Conservation (phyloP, 164 flowering plant species). For the Protea cynaroides region DNA sequence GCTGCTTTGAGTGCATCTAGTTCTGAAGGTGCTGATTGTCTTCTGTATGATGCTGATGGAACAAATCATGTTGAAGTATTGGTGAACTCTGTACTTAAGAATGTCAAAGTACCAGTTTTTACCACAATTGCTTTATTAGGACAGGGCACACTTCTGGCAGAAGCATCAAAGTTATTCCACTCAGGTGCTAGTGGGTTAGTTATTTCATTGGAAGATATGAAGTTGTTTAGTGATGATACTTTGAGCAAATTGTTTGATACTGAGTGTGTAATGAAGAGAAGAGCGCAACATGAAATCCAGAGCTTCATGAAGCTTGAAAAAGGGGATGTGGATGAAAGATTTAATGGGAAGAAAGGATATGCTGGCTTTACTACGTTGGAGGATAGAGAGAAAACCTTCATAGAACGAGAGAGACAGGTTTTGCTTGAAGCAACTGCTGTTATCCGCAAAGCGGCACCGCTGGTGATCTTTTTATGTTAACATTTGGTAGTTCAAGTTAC, state of each 20-base stretch:
- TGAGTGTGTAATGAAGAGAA: conserved; percentile 15
- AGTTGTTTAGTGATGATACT: conserved; percentile 33
- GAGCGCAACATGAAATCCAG: conserved; percentile 17
- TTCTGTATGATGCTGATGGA: conserved; percentile 30
- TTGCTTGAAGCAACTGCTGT: conserved; percentile 57
- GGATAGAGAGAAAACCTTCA: conserved; percentile 56
- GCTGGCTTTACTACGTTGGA: conserved; percentile 52
- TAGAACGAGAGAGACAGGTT: conserved; percentile 57
- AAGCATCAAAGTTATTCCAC: conserved; percentile 34
- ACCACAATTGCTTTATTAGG: conserved; percentile 18
- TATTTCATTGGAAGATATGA: conserved; percentile 46
- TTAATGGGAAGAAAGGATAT: conserved; percentile 19
- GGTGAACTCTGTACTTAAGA: conserved; percentile 25
- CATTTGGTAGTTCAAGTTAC: conserved; percentile 51
- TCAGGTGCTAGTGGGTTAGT: conserved; percentile 83
- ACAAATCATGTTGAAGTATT: conserved; percentile 23
- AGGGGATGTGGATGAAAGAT: conserved; percentile 21
- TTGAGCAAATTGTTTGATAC: conserved; percentile 35
- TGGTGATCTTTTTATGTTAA: conserved; percentile 72
- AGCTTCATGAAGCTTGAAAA: conserved; percentile 14
- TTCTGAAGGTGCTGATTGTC: conserved; percentile 93
- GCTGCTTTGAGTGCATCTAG: conserved; percentile 67
- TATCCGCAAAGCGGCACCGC: conserved; percentile 84
- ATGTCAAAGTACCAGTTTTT: conserved; percentile 78
- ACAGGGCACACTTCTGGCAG: conserved; percentile 12